Percentiles rank a stretch among this genome's conserved stretches.
phyloP scores from a whole-genome alignment of 2,329 filamentous ascomycete species.

The Chrysoporthe austroafricana region DNA sequence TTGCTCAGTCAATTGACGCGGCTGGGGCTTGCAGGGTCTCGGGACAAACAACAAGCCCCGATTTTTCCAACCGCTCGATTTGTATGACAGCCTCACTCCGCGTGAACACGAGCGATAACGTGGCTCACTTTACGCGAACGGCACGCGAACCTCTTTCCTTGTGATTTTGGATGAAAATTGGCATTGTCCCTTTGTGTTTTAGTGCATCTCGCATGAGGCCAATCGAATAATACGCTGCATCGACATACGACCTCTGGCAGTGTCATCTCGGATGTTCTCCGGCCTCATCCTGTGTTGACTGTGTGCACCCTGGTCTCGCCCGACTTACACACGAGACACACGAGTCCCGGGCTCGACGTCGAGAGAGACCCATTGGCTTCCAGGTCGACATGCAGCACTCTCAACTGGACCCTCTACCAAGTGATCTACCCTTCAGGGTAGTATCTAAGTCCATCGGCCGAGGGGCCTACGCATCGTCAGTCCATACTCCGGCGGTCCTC shows the following conservation, averaged over 20 bases:
- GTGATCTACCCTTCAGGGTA: conserved; percentile 86
- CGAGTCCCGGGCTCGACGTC: conserved; percentile 3
- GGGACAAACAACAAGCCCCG: conserved; percentile 24
- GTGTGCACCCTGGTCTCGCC: conserved; percentile 7
- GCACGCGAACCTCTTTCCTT: conserved; percentile 21
- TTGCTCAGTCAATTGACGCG: conserved; percentile 24
- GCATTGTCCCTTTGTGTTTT: background rate
- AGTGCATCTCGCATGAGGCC: background rate
- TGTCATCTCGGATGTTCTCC: conserved; percentile 7
- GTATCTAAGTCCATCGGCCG: conserved; percentile 96
- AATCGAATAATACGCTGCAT: background rate
- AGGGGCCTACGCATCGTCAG: conserved; percentile 94
- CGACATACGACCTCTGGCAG: conserved; percentile 6
- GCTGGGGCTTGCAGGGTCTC: conserved; percentile 10
- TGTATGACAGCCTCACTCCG: conserved; percentile 14
- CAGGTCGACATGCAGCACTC: conserved; percentile 65
- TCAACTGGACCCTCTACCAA: conserved; percentile 84
- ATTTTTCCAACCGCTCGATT: conserved; percentile 8
- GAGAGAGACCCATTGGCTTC: background rate
- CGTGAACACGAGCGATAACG: conserved; percentile 8
- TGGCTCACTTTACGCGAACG: conserved; percentile 28
- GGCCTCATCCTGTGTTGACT: background rate
- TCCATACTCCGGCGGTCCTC: conserved; percentile 30
- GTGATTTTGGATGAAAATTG: background rate
- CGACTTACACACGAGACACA: background rate